Percentiles rank a stretch among this genome's conserved stretches.
Evolutionary conservation across 139 green algal species (phyloP).

Genomic region (Chlorella sp.): DNA sequence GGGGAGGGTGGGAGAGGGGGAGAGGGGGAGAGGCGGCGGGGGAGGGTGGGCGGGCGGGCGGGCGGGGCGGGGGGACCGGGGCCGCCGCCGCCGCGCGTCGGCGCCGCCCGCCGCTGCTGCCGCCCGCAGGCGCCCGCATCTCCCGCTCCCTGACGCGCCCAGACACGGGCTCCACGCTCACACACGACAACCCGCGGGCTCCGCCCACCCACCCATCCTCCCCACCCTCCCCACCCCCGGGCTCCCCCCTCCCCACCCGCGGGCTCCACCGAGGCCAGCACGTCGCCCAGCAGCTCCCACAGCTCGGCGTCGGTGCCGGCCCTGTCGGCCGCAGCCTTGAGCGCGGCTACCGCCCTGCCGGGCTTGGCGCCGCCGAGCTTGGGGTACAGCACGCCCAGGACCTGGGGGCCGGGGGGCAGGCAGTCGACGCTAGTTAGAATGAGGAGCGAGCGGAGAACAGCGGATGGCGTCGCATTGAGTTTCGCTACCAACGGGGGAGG

Average conservation of each 20-base stretch:
- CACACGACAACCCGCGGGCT: too few species aligned
- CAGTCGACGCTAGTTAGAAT: neutral
- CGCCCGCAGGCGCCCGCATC: too few species aligned
- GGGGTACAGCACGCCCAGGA: conserved; percentile 45
- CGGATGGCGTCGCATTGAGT: neutral
- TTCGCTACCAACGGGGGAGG: neutral
- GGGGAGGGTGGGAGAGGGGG: neutral
- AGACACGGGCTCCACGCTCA: too few species aligned
- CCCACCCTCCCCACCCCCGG: neutral
- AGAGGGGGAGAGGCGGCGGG: too few species aligned
- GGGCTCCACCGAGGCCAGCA: conserved; percentile 68
- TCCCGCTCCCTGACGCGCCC: too few species aligned
- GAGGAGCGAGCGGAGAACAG: neutral
- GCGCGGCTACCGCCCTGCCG: conserved; percentile 39
- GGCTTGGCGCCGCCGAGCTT: conserved; percentile 29
- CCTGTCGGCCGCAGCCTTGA: conserved; percentile 54
- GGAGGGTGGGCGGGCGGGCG: too few species aligned
- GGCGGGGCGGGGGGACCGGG: too few species aligned
- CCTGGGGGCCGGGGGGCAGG: conserved; percentile 16
- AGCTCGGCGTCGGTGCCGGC: conserved; percentile 50
- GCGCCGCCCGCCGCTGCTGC: too few species aligned
- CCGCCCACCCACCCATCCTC: neutral
- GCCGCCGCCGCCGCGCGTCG: too few species aligned
- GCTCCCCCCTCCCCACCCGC: conserved; percentile 41
- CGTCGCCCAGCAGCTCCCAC: conserved; percentile 84